Base-by-base conservation (phyloP, 1,284 basidiomycete genomes). In the Uromyces viciae-fabae region DNA sequence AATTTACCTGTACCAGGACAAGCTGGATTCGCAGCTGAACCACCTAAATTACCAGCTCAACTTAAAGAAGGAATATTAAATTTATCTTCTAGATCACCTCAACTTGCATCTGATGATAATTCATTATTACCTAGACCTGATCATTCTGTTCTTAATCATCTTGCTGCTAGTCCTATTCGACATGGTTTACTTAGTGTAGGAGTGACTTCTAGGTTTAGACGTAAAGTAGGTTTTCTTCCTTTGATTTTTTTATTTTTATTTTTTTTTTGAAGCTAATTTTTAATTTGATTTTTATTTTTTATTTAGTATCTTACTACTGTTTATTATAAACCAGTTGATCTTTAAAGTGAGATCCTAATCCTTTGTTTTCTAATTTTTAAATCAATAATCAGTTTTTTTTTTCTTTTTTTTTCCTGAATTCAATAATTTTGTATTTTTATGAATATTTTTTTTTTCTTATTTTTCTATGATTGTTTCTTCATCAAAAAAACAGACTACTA, bases 141-240 rank as follows among this genome's bases (percentile, higher is more conserved):
- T 77, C 96, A 98, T 87, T 94, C 94, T 46, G 94, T 98, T 56
- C 88, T 99, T 83, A 94, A 98, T 83, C 97, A 99, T 86, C 87
- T 99, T 81, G 94, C 94, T 82, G 98, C 96, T 73, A 96, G 94
- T 86, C 94, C 95, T 82, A 99, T 99, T 84, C 90, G 92, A 86
- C 94, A 95, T 85, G 95, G 95, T 3, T 94, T 96, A 64, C 87
- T 99, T 62, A 95, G 95, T 49, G 94, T 98, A 0, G 95, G 93
- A 19, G 94, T 92, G 75, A 98, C 96, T 76, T 95, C 93, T 62
- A 88, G 96, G 85, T 99, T 98, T 88, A 89, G 91, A 87, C 91
- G 94, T 87, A 99, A 99, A 91, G 93, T 94, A 74, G 68, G 88
- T 83, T 36, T 86, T 85, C 46, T 42, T 72, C 60, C 62, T 62